phyloP scores from a whole-genome alignment of 164 flowering plant genomes.

The Chimonanthus salicifolius region DNA sequence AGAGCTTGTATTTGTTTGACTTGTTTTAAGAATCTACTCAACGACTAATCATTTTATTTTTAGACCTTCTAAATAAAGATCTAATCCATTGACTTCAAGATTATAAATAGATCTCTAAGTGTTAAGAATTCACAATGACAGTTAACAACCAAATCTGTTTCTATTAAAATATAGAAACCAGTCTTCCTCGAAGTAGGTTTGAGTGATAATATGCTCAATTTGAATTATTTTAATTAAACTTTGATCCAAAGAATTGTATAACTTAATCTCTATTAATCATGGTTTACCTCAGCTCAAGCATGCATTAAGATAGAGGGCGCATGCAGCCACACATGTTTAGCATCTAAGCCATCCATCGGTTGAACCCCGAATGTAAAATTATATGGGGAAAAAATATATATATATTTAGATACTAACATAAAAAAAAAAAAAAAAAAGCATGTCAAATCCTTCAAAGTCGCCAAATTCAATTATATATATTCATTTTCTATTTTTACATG shows the following conservation, averaged over 20 bases:
- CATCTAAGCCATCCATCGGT: not conserved
- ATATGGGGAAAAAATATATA: not conserved
- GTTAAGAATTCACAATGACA: not conserved
- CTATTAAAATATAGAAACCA: not conserved
- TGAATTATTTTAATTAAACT: not conserved
- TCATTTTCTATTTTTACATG: too few species aligned
- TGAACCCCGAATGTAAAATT: not conserved
- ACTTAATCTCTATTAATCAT: not conserved
- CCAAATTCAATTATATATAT: too few species aligned
- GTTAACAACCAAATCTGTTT: not conserved
- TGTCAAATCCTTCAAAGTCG: too few species aligned
- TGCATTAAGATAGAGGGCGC: not conserved
- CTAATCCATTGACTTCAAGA: conserved; percentile 1
- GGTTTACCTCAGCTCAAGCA: not conserved
- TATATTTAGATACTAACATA: not conserved
- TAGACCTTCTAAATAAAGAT: conserved; percentile 3
- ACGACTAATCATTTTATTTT: not conserved
- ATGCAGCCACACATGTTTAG: not conserved
- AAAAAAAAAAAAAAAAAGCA: too few species aligned
- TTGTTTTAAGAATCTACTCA: not conserved
- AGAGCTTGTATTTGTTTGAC: not conserved
- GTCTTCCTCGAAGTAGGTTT: not conserved
- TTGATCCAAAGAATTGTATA: not conserved
- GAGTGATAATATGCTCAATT: not conserved
- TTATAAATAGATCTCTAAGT: conserved; percentile 1